Evolutionary conservation across 176 grass and related monocot species (phyloP), one percentile per base, ranked within the genome.

Genomic region (Carex pumila): DNA sequence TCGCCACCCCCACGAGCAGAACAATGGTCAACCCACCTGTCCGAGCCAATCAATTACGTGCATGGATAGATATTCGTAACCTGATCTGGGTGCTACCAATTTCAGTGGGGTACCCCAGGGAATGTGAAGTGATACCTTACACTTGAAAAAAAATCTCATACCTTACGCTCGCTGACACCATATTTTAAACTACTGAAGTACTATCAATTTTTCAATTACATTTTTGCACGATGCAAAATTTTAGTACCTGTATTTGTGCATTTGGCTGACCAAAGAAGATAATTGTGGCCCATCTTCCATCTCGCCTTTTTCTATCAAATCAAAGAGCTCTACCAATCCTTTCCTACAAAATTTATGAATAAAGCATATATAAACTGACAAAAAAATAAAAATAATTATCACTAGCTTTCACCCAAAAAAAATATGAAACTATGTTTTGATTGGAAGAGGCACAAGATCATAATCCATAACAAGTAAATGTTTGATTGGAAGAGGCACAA

Each of bases 301-400:
- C 63, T 95, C 93, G 39, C 96, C 88, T 59, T 85, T 95, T 56
- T 90, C 88, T 82, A 99, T 89, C 85, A 90, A 89, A 91, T 91
- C 88, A 89, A 99, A 95, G 45, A 99, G 89, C 83, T 93, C 85
- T 70, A 95, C 91, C 85, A 99, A 93, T 89, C 91, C 91, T 93
- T 87, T 92, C 83, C 96, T 99, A 84, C 50, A 85, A 76, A 83
- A 86, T 75, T 80, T 83, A 61, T 61, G 82, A 9, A 80, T 34
- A 10, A 64, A 81, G 11, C 56, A 81, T 43, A 21, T 67, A 66
- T 64, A 29, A 63, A 67, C 68, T 39, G 30, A 83, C 36, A 50
- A 32, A 39, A 15, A 81, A 55, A 12, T n/a, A 64, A 49, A 63
- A 7, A 54, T 31, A 77, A 54, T 55, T 34, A 77, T 55, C 73